A percentile compares a stretch with the other conserved stretches of the same genome.
These are phyloP conservation scores for Apiotrichum akiyoshidainum DNA, from an alignment of 1,284 basidiomycete genomes.

Conservation along the genomic window DNA sequence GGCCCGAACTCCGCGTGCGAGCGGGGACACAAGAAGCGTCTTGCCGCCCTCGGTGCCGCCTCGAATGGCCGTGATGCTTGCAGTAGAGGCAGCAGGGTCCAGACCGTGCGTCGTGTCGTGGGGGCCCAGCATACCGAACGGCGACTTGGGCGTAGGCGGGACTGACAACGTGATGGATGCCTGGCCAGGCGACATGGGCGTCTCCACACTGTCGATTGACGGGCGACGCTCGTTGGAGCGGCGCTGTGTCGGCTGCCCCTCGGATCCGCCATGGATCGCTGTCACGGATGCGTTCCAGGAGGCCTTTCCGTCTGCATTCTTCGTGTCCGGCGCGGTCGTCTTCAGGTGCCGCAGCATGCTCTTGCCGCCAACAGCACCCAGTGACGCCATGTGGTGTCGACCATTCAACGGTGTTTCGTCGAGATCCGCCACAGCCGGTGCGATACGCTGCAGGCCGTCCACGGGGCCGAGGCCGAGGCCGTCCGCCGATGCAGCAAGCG, in stretches of 20 bases:
- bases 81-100: conserved; percentile 34
- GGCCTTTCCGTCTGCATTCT: conserved; percentile 31
- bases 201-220: background rate
- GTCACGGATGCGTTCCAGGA: conserved; percentile 38
- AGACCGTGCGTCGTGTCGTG: conserved; percentile 24
- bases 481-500: conserved; percentile 4
- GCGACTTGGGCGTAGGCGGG: background rate
- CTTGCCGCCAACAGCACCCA: conserved; percentile 1
- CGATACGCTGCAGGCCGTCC: background rate
- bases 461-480: background rate
- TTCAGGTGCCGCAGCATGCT: background rate
- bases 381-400: background rate
- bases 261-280: conserved; percentile 43
- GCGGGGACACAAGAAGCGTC: background rate
- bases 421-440: background rate
- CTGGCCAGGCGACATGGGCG: background rate
- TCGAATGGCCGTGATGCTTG: conserved; percentile 44
- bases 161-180: background rate
- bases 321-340: background rate
- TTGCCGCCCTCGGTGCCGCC: conserved; percentile 35
- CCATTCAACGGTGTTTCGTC: background rate
- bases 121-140: background rate
- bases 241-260: conserved; percentile 25
- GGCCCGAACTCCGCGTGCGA: background rate
- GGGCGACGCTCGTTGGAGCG: background rate